These are phyloP conservation scores for Ceratocystis variospora DNA, from an alignment of 2,329 filamentous ascomycete genomes.

Conservation along the genomic window DNA sequence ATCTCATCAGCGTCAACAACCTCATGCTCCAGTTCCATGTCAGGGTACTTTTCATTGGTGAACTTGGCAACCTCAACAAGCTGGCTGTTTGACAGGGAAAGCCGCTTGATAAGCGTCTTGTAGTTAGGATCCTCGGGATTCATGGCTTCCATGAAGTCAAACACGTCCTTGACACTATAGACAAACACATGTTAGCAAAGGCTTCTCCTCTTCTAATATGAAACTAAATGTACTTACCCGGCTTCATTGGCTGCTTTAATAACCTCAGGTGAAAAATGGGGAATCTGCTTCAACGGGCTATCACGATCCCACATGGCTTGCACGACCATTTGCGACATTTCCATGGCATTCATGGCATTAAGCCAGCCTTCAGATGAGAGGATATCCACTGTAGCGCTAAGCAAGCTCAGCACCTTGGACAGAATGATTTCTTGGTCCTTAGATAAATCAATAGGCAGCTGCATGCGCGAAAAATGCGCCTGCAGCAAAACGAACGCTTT, in stretches of 20 bases:
- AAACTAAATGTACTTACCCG: slow-evolving; percentile 40
- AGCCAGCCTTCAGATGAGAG: slow-evolving; percentile 89
- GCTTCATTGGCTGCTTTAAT: slow-evolving; percentile 71
- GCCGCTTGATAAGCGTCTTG: slow-evolving; percentile 57
- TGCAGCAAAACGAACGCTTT: slow-evolving; percentile 96
- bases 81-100: slow-evolving; percentile 69
- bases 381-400: slow-evolving; percentile 88
- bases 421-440: slow-evolving; percentile 90
- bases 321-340: slow-evolving; percentile 97
- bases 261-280: slow-evolving; percentile 74
- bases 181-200: slow-evolving; percentile 25
- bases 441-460: slow-evolving; percentile 83
- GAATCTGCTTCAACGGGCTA: slow-evolving; percentile 92
- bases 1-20: slow-evolving; percentile 70
- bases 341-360: slow-evolving; percentile 97
- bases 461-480: slow-evolving; percentile 95
- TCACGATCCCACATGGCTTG: slow-evolving; percentile 99
- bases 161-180: slow-evolving; percentile 71
- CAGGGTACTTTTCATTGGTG: slow-evolving; percentile 92
- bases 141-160: slow-evolving; percentile 98
- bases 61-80: slow-evolving; percentile 82
- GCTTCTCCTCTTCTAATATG: neutral
- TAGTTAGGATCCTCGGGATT: slow-evolving; percentile 82
- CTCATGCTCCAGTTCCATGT: slow-evolving; percentile 81
- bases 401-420: slow-evolving; percentile 68